Evolutionary conservation across 23 red algal species (phyloP), one percentile per base, ranked within the genome.

Genomic region (Cyanidium caldarium): DNA sequence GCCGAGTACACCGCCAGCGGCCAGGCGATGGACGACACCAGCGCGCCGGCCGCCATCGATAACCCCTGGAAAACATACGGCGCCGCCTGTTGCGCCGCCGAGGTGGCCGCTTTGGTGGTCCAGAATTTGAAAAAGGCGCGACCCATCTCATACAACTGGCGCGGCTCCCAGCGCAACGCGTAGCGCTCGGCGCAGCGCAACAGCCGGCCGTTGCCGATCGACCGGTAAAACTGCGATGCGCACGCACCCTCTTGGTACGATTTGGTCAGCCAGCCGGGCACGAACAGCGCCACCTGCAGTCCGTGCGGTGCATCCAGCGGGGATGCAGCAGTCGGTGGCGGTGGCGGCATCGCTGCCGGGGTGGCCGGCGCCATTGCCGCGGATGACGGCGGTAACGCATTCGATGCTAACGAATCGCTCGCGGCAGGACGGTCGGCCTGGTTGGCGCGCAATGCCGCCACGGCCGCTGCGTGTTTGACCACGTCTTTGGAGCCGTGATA

Each of bases 111-210:
- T 81, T 98, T 98, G n/a, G 84, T 87, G 10, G 92, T 84, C 92
- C 92, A 98, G 77, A 98, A 98, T 46, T 88, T 88, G 33, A 84
- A 79, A 72, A 98, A 98, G 23, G 92, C 92, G 35, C 82, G 68
- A 0, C 76, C 84, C 92, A 98, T 98, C 35, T 98, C 77, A 42
- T 76, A 73, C 13, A 98, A 30, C 23, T 84, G 69, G 0, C 77
- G 40, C 2, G 84, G 80, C n/a, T 98, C 92, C 92, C 92, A 98
- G 1, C 92, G 92, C 61, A 98, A 70, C 14, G 84, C 92, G 68
- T 80, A 78, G 40, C 82, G 84, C 40, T 98, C 80, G 1, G 92
- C 77, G 45, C 30, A 88, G 1, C 84, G 92, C 34, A 98, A 28
- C 3, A 61, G 51, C 13, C 51, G 46, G 45, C 75, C 75, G 30